Base-by-base conservation (phyloP, 345 rosid species). In the Punica granatum region DNA sequence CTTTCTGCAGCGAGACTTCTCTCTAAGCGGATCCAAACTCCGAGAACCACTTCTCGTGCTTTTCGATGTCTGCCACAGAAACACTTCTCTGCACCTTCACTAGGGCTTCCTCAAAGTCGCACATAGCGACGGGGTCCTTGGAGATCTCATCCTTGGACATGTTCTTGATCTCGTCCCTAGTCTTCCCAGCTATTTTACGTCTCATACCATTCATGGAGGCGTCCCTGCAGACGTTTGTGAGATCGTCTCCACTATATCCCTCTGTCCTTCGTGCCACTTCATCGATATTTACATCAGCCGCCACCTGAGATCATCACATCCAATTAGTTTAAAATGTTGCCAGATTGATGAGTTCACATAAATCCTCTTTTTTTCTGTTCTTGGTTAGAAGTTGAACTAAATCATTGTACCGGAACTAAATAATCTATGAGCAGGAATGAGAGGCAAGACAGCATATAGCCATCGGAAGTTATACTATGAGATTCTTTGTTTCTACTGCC, bases 131-230 rank as follows among this genome's bases (percentile, higher is more conserved):
- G 0, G 99, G 99, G 72, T 95, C 99, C 32, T 92, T 92, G 6
- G 99, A 95, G 36, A 95, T 95, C 68, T 95, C 99, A 43, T 91
- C 99, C 81, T 95, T 92, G 39, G 99, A 64, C 99, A 95, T 95
- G 83, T 87, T 95, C 86, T 92, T 95, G 28, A 95, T 95, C 87
- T 95, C 98, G 28, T 95, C 99, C 21, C 99, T 82, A 0, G 99
- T 95, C 82, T 95, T 92, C 36, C 99, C 99, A 0, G 98, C 98
- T 78, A 95, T 95, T 79, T 95, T 95, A 48, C 98, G 97, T 81
- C 99, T 90, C 99, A 95, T 95, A 49, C 99, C 98, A 62, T 95
- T 92, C 83, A 95, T 80, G 49, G 99, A 94, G 60, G 99, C 99
- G 68, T 94, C 99, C 18, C 99, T 86, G 59, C 99, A 94, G 67